Evolutionary conservation across 2,329 filamentous ascomycete species (phyloP).

Genomic region (Paecilomyces niveus): DNA sequence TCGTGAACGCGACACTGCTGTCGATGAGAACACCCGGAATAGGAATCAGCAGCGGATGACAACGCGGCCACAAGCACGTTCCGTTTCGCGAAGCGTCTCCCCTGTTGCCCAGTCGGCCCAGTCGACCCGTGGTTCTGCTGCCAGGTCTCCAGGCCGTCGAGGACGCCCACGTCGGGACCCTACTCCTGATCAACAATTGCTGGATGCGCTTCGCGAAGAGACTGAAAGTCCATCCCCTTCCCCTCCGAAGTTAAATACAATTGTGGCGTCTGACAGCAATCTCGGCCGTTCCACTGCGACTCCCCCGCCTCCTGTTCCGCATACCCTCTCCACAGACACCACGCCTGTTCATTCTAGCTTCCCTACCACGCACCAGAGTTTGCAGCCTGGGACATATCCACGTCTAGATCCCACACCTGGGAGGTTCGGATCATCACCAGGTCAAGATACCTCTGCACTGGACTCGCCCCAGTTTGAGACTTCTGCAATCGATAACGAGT

Average conservation of each 20-base stretch:
- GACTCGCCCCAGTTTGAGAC: constrained; percentile 14
- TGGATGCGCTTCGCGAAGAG: constrained; percentile 20
- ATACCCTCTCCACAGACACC: constrained; percentile 24
- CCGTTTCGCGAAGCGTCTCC: neutral
- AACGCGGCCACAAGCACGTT: constrained; percentile 7
- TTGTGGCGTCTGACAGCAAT: neutral
- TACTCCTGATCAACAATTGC: constrained; percentile 27
- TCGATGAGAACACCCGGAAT: constrained; percentile 6
- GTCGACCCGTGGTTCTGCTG: neutral
- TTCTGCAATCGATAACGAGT: constrained; percentile 25
- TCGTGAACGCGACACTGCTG: constrained; percentile 7
- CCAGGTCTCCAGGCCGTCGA: constrained; percentile 12
- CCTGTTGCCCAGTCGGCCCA: neutral
- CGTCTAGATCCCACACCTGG: constrained; percentile 23
- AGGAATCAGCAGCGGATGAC: constrained; percentile 1
- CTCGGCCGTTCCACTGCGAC: constrained; percentile 19
- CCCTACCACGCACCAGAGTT: constrained; percentile 11
- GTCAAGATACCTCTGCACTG: constrained; percentile 5
- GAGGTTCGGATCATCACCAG: constrained; percentile 9
- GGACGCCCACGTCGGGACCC: constrained; percentile 20
- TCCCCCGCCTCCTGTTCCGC: constrained; percentile 27
- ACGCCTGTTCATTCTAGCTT: constrained; percentile 18
- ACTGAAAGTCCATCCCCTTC: constrained; percentile 13
- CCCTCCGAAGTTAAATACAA: constrained; percentile 4
- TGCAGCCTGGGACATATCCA: constrained; percentile 9